A percentile compares a stretch with the other conserved stretches of the same genome.
phyloP scores from a whole-genome alignment of 2,329 filamentous ascomycete genomes.

The Dactylellina leptospora region DNA sequence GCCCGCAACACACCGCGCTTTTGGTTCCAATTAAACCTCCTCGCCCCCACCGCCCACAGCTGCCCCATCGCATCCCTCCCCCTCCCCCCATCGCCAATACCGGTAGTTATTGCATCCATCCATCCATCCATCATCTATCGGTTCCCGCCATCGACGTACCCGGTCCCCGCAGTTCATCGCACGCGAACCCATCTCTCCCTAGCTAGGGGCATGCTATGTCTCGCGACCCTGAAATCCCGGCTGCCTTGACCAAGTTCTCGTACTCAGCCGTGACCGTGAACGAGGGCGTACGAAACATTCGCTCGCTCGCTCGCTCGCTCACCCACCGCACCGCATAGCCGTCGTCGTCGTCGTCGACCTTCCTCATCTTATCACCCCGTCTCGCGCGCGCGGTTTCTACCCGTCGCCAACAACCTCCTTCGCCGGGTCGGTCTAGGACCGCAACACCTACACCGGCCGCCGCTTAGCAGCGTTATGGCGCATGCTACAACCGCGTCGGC shows the following conservation, averaged over 20 bases:
- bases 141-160: too few species aligned
- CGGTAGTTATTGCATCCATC: not conserved
- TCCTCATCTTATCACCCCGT: not conserved
- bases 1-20: not conserved
- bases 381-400: slow-evolving; percentile 3
- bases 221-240: too few species aligned
- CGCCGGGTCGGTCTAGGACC: slow-evolving; percentile 19
- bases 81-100: not conserved
- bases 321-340: not conserved
- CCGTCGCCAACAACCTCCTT: not conserved
- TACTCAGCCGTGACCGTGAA: too few species aligned
- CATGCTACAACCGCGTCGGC: slow-evolving; percentile 54
- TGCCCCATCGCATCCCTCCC: not conserved
- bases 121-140: slow-evolving; percentile 4
- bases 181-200: too few species aligned
- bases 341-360: slow-evolving; percentile 15
- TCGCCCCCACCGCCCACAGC: not conserved
- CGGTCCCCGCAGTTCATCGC: too few species aligned
- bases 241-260: too few species aligned
- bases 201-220: too few species aligned
- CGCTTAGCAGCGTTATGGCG: slow-evolving; percentile 53
- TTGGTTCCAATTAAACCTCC: too few species aligned
- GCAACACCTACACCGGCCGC: slow-evolving; percentile 33
- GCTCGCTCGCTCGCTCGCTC: not conserved
- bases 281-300: too few species aligned